A percentile compares a stretch with the other conserved stretches of the same genome.
Evolutionary conservation across 495 filamentous ascomycete species (phyloP).

Genomic region (Penicillium daleae): DNA sequence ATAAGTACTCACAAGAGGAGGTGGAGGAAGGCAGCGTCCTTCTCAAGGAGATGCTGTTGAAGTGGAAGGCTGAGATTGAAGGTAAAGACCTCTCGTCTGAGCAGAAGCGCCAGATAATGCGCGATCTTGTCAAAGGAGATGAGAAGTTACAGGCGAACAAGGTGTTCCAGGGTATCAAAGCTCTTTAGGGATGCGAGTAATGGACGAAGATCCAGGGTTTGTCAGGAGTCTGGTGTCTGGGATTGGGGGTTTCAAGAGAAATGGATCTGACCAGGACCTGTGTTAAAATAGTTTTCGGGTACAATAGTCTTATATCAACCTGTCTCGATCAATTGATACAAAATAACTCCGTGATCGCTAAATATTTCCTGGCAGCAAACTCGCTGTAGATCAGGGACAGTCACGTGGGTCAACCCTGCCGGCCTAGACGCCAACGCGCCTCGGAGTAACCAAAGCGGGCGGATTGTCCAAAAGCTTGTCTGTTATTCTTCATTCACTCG

Average conservation of each 20-base stretch:
- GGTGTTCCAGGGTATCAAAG: constrained; percentile 87
- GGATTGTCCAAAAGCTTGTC: constrained; percentile 14
- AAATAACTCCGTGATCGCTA: too few species aligned
- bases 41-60: constrained; percentile 80
- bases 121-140: constrained; percentile 74
- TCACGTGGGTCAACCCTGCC: constrained; percentile 27
- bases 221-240: constrained; percentile 22
- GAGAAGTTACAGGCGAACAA: constrained; percentile 75
- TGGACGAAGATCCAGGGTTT: constrained; percentile 1
- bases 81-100: constrained; percentile 64
- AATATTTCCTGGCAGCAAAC: background rate
- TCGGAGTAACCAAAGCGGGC: constrained; percentile 9
- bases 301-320: background rate
- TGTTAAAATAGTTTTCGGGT: background rate
- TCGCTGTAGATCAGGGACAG: constrained; percentile 14
- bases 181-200: constrained; percentile 55
- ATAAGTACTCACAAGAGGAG: constrained; percentile 76
- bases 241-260: constrained; percentile 5
- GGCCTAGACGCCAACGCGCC: constrained; percentile 29
- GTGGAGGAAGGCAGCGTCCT: constrained; percentile 87
- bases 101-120: constrained; percentile 79
- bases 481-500: constrained; percentile 13
- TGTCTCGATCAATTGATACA: background rate
- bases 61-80: constrained; percentile 87
- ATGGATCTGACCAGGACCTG: constrained; percentile 1